Evolutionary conservation across 495 filamentous ascomycete species (phyloP).

Genomic region (Bryoglossum gracile): DNA sequence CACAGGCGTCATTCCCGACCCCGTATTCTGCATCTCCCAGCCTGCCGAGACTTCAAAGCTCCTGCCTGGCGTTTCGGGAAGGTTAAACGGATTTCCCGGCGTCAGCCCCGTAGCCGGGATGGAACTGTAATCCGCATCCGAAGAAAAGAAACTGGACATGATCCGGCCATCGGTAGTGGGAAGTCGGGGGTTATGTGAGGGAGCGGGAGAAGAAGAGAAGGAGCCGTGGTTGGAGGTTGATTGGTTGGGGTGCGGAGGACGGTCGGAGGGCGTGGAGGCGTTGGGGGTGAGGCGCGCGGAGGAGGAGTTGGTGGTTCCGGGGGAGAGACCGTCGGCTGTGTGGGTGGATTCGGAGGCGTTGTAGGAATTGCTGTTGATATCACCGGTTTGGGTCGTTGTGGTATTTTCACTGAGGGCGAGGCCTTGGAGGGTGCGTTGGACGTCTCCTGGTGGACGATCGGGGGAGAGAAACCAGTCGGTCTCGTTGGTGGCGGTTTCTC

Average conservation of each 20-base stretch:
- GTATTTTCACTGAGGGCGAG: slow-evolving; percentile 17
- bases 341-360: slow-evolving; percentile 25
- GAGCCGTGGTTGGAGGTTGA: slow-evolving; percentile 32
- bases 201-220: slow-evolving; percentile 39
- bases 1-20: slow-evolving; percentile 39
- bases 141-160: slow-evolving; percentile 15
- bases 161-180: slow-evolving; percentile 27
- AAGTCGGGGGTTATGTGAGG: slow-evolving; percentile 29
- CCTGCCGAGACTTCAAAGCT: slow-evolving; percentile 32
- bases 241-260: slow-evolving; percentile 24
- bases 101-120: slow-evolving; percentile 18
- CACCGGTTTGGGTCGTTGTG: slow-evolving; percentile 13
- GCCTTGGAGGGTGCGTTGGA: slow-evolving; percentile 29
- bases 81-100: slow-evolving; percentile 27
- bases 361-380: slow-evolving; percentile 23
- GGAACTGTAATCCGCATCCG: slow-evolving; percentile 17
- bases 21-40: slow-evolving; percentile 29
- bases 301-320: slow-evolving; percentile 31
- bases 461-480: slow-evolving; percentile 1
- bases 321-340: slow-evolving; percentile 17
- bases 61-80: slow-evolving; percentile 29
- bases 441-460: too few species aligned
- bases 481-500: background rate
- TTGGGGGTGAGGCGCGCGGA: slow-evolving; percentile 45
- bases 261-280: slow-evolving; percentile 42